phyloP scores from a whole-genome alignment of 768 basidiomycete genomes.

The Leccinum boreale region DNA sequence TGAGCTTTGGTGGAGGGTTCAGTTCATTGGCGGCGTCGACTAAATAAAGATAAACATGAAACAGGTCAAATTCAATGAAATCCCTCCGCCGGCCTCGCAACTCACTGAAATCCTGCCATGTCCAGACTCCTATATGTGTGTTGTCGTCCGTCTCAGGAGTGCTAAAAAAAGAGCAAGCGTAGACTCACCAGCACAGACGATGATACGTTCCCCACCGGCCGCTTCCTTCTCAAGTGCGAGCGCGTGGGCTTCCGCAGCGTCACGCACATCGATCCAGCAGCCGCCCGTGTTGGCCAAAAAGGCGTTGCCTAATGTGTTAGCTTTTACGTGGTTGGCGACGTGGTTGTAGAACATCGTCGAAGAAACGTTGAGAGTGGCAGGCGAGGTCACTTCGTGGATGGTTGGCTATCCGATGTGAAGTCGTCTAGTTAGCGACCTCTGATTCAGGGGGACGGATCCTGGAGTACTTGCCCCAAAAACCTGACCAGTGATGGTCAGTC shows the following conservation, averaged over 20 bases:
- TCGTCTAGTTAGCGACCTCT: background rate
- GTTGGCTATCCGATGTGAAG: background rate
- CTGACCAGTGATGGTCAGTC: background rate
- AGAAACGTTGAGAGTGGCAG: background rate
- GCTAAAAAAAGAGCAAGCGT: background rate
- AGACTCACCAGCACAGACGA: background rate
- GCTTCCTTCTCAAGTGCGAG: background rate
- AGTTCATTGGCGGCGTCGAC: background rate
- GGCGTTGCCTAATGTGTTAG: background rate
- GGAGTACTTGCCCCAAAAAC: background rate
- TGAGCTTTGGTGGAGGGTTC: background rate
- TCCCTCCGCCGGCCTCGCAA: background rate
- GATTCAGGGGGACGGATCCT: background rate
- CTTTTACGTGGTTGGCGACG: background rate
- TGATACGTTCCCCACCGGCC: background rate
- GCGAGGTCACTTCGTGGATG: background rate
- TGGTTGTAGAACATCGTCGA: background rate
- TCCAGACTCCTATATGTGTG: background rate
- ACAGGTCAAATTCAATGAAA: background rate
- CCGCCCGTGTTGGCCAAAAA: background rate
- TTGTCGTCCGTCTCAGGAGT: background rate
- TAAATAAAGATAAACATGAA: background rate
- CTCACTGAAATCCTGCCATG: background rate
- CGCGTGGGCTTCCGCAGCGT: background rate
- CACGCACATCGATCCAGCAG: background rate